Conservation (phyloP, 768 basidiomycete species). For the Gymnopilus junonius region DNA sequence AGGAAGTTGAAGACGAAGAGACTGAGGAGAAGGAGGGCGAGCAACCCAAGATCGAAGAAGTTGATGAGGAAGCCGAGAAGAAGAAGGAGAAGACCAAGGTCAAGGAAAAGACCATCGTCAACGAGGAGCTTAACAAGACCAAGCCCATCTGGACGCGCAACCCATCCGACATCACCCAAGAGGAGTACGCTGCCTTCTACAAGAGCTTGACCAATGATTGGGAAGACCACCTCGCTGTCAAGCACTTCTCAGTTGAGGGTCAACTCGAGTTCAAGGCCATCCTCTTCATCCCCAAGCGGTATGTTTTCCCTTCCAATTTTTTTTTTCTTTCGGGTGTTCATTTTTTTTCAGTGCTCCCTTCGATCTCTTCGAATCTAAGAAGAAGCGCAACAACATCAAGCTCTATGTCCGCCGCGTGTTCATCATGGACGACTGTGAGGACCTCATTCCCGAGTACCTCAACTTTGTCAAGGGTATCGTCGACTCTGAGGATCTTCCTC, state of each 20-base stretch:
- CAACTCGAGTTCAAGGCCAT: conserved; percentile 99
- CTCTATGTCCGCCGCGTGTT: conserved; percentile 99
- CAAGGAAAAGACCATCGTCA: conserved; percentile 84
- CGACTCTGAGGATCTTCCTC: conserved; percentile 99
- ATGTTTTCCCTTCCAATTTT: conserved; percentile 26
- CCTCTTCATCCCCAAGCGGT: conserved; percentile 96
- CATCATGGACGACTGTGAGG: conserved; percentile 99
- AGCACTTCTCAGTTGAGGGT: conserved; percentile 99
- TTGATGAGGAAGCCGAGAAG: conserved; percentile 83
- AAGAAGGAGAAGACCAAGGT: conserved; percentile 94
- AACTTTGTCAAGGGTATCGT: conserved; percentile 99
- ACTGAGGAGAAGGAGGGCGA: conserved; percentile 75
- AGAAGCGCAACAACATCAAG: conserved; percentile 99
- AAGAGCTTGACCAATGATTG: conserved; percentile 99
- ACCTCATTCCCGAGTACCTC: conserved; percentile 98
- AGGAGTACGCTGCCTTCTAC: conserved; percentile 97
- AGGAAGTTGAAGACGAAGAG: conserved; percentile 85
- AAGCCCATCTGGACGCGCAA: conserved; percentile 99
- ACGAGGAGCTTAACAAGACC: conserved; percentile 99
- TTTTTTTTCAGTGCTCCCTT: conserved; percentile 78
- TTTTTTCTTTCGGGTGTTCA: conserved; percentile 12
- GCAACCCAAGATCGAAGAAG: conserved; percentile 80
- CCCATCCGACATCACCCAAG: conserved; percentile 88
- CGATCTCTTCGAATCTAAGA: conserved; percentile 99
- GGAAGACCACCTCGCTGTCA: conserved; percentile 99